Base-by-base conservation (phyloP, 768 basidiomycete species). In the Kwoniella dendrophila region DNA sequence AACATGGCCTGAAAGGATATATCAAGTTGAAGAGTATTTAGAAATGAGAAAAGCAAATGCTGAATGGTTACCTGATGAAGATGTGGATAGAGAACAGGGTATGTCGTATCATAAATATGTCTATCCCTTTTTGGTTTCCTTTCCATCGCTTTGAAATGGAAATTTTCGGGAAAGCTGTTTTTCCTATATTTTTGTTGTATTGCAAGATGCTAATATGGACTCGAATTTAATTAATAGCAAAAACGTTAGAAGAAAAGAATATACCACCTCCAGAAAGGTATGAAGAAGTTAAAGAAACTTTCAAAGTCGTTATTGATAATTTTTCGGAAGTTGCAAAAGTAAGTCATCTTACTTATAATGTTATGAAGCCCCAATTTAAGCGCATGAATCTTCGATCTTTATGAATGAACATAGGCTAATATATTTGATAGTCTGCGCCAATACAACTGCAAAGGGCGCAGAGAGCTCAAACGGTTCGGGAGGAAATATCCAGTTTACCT, bases 1-100 rank as follows among this genome's bases (percentile, higher is more conserved):
- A 49, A 84, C 81, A 8, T 80, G 82, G 41, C 92, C 91, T 0
- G 71, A 67, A 20, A 83, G 86, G 59, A 81, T 88, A 18, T 82
- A 84, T 60, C 62, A 69, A 6, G 55, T 82, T 32, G 70, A 86
- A 56, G 66, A 72, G 36, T 80, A 83, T 48, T 75, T 82, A 40
- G 64, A 73, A 53, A 34, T 51, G 45, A 56, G 65, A 26, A 32
- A 65, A 29, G 51, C 53, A 10, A 47, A 47, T 22, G 66, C 62
- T n/a, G 72, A 73, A 36, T 76, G 70, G 70, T 36, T 71, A 36
- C 72, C 74, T 24, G 70, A 71, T 41, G 70, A 65, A 8, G 64
- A 73, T 18, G 66, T 59, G 14, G 67, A 66, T 26, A 51, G 32
- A 20, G 60, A 57, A n/a, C n/a, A n/a, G 12, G 63, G 67, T 66